phyloP scores from a whole-genome alignment of 2,329 filamentous ascomycete species.

The Colletotrichum tropicale region DNA sequence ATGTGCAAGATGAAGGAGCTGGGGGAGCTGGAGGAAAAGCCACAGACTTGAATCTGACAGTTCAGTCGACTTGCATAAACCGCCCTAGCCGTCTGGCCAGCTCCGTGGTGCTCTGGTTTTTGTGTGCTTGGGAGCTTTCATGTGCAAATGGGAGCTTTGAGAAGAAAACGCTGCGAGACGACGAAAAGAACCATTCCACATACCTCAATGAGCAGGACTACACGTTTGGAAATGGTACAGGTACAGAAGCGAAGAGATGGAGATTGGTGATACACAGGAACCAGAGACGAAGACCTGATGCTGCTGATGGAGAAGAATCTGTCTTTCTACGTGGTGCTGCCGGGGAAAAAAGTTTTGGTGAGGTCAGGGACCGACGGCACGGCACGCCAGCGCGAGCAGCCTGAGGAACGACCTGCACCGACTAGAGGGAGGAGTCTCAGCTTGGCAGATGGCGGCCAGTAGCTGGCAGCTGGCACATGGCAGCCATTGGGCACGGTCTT shows the following conservation, averaged over 20 bases:
- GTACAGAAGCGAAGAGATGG: slow-evolving; percentile 42
- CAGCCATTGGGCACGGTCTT: too few relatives aligned
- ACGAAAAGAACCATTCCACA: slow-evolving; percentile 3
- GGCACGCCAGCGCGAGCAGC: background rate
- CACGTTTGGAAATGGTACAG: slow-evolving; percentile 4
- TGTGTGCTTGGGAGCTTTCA: background rate
- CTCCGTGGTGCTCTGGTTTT: background rate
- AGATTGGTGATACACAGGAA: slow-evolving; percentile 28
- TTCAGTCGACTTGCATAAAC: slow-evolving; percentile 1
- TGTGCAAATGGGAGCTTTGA: background rate
- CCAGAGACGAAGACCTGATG: background rate
- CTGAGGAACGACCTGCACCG: slow-evolving; percentile 13
- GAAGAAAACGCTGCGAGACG: background rate
- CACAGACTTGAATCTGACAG: background rate
- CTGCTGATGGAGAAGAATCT: slow-evolving; percentile 1
- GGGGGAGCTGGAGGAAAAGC: background rate
- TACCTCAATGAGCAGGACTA: slow-evolving; percentile 19
- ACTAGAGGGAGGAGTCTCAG: background rate
- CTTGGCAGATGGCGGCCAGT: background rate
- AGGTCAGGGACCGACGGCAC: slow-evolving; percentile 9
- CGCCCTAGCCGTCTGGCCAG: background rate
- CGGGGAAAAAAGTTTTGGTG: slow-evolving; percentile 20
- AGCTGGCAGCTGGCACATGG: background rate
- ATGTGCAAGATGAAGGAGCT: background rate
- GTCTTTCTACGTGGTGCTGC: background rate